Evolutionary conservation across 208 protist species (phyloP).

Genomic region (Wallacemonas sp.): DNA sequence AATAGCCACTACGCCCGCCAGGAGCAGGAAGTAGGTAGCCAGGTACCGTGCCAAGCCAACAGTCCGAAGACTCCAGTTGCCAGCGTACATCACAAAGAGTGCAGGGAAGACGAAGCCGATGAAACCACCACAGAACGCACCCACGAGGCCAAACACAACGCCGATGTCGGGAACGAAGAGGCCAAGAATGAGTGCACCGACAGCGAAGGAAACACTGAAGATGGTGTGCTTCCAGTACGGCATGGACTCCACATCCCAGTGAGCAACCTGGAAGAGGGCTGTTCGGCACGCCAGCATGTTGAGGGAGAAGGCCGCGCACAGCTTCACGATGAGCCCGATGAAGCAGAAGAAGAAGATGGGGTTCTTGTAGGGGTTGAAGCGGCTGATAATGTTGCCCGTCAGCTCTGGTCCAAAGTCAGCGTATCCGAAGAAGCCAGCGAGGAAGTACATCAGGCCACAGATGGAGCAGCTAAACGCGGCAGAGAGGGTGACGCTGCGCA

Average conservation of each 20-base stretch:
- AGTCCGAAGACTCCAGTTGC: slow-evolving; percentile 16
- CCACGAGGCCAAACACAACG: slow-evolving; percentile 60
- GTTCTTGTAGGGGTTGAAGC: slow-evolving; percentile 56
- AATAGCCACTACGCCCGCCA: slow-evolving; percentile 28
- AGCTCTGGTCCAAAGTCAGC: slow-evolving; percentile 64
- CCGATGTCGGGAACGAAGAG: slow-evolving; percentile 76
- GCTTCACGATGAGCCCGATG: slow-evolving; percentile 65
- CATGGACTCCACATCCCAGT: slow-evolving; percentile 50
- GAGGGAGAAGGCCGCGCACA: slow-evolving; percentile 56
- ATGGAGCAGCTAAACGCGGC: slow-evolving; percentile 46
- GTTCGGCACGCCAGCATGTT: slow-evolving; percentile 65
- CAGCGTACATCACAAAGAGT: slow-evolving; percentile 38
- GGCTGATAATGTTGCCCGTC: slow-evolving; percentile 45
- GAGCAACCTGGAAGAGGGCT: slow-evolving; percentile 50
- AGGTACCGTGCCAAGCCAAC: slow-evolving; percentile 17
- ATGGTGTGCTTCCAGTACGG: slow-evolving; percentile 70
- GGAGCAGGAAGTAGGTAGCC: slow-evolving; percentile 24
- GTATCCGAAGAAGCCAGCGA: slow-evolving; percentile 71
- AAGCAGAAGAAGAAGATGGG: slow-evolving; percentile 68
- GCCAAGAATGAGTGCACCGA: slow-evolving; percentile 35
- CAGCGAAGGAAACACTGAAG: slow-evolving; percentile 33
- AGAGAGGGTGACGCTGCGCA: slow-evolving; percentile 6
- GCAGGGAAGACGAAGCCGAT: slow-evolving; percentile 52
- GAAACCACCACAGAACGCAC: slow-evolving; percentile 30
- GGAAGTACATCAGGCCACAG: slow-evolving; percentile 68